Percentiles rank a stretch among this genome's conserved stretches.
Conservation (phyloP, 2,329 filamentous ascomycete genomes). For the Xylaria sp. region DNA sequence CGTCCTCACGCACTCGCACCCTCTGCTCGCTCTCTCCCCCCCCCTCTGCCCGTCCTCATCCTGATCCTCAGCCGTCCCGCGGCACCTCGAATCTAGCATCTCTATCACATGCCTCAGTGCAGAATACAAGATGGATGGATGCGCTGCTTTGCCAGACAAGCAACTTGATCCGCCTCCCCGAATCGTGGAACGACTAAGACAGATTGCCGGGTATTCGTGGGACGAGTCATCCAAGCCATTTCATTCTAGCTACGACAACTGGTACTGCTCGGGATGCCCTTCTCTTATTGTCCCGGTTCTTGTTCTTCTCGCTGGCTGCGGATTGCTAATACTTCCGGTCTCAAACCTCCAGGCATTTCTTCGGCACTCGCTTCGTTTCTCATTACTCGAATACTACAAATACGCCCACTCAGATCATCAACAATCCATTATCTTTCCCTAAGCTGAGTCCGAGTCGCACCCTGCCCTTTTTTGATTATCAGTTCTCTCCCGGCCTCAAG, state of each 20-base stretch:
- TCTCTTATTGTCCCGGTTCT: not conserved
- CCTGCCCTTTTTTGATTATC: conserved; percentile 39
- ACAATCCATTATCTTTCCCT: conserved; percentile 38
- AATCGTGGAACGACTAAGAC: conserved; percentile 66
- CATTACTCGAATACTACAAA: conserved; percentile 44
- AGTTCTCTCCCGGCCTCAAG: conserved; percentile 33
- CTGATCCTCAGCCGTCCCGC: conserved; percentile 11
- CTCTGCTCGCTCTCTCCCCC: too few relatives aligned
- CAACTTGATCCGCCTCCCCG: conserved; percentile 59
- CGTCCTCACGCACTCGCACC: not conserved
- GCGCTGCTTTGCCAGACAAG: conserved; percentile 47
- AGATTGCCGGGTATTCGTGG: conserved; percentile 71
- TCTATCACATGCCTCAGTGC: conserved; percentile 21
- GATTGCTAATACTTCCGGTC: conserved; percentile 10
- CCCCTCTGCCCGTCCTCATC: not conserved
- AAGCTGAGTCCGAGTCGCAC: conserved; percentile 41
- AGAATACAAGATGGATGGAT: conserved; percentile 44
- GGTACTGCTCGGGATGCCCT: conserved; percentile 43
- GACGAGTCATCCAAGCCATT: conserved; percentile 57
- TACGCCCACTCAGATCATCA: conserved; percentile 40
- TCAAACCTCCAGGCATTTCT: conserved; percentile 51
- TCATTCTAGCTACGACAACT: conserved; percentile 80
- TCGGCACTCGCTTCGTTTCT: conserved; percentile 55
- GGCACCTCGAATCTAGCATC: not conserved
- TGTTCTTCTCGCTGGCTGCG: not conserved